phyloP scores from a whole-genome alignment of 495 filamentous ascomycete genomes.

The Cairneyella variabilis region DNA sequence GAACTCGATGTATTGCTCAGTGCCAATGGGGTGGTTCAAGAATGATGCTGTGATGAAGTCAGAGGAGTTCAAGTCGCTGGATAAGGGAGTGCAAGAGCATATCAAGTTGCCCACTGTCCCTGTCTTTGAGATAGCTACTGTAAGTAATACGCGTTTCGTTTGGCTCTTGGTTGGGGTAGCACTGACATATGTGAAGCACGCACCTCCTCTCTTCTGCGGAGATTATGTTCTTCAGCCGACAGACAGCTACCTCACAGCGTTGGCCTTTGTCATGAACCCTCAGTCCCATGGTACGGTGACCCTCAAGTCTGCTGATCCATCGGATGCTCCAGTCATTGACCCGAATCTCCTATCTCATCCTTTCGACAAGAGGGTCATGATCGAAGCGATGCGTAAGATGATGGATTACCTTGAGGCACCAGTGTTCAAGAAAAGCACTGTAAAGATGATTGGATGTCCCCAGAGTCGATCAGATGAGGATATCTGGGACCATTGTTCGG shows the following conservation, averaged over 20 bases:
- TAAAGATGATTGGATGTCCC: slow-evolving; percentile 35
- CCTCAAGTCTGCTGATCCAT: slow-evolving; percentile 21
- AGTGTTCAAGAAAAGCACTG: slow-evolving; percentile 38
- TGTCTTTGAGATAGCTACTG: slow-evolving; percentile 33
- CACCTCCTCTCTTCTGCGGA: slow-evolving; percentile 18
- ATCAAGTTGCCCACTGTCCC: slow-evolving; percentile 41
- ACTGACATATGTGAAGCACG: slow-evolving; percentile 8
- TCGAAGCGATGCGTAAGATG: slow-evolving; percentile 39
- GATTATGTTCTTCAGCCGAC: slow-evolving; percentile 6
- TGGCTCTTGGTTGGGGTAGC: background rate
- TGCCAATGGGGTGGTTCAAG: slow-evolving; percentile 53
- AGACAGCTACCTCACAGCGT: slow-evolving; percentile 18
- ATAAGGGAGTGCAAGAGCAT: slow-evolving; percentile 33
- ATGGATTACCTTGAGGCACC: slow-evolving; percentile 35
- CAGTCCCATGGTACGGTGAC: slow-evolving; percentile 23
- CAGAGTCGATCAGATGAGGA: slow-evolving; percentile 45
- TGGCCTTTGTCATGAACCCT: slow-evolving; percentile 19
- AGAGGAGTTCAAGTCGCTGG: slow-evolving; percentile 42
- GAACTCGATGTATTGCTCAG: slow-evolving; percentile 28
- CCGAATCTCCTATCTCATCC: slow-evolving; percentile 34
- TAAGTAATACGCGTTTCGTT: slow-evolving; percentile 1
- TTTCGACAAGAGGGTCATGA: slow-evolving; percentile 40
- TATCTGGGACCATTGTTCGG: slow-evolving; percentile 38
- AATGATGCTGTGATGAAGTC: slow-evolving; percentile 33
- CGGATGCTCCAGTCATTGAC: slow-evolving; percentile 23